phyloP scores from a whole-genome alignment of 495 filamentous ascomycete genomes.

The Monascus purpureus region DNA sequence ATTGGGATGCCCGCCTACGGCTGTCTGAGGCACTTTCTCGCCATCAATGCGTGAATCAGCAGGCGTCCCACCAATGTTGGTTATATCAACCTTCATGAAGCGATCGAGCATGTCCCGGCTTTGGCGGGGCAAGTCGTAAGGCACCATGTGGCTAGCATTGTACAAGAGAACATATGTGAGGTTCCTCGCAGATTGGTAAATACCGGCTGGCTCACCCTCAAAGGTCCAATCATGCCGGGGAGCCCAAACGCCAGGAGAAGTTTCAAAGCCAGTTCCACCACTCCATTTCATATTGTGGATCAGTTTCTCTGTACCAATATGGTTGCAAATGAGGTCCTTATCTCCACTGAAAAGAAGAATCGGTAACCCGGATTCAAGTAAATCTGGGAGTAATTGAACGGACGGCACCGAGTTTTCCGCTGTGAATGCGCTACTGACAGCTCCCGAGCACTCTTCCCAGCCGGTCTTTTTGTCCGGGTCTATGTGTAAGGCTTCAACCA shows the following conservation, averaged over 20 bases:
- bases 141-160: slow-evolving; percentile 95
- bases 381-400: slow-evolving; percentile 57
- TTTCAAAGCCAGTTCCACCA: slow-evolving; percentile 78
- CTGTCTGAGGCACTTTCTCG: slow-evolving; percentile 68
- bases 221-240: slow-evolving; percentile 89
- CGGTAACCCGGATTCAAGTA: slow-evolving; percentile 57
- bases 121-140: slow-evolving; percentile 78
- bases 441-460: slow-evolving; percentile 81
- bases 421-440: slow-evolving; percentile 56
- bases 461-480: slow-evolving; percentile 66
- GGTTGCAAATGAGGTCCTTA: slow-evolving; percentile 92
- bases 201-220: slow-evolving; percentile 76
- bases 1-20: slow-evolving; percentile 79
- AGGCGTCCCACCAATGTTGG: slow-evolving; percentile 72
- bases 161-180: slow-evolving; percentile 92
- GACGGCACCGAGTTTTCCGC: slow-evolving; percentile 56
- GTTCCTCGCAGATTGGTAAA: slow-evolving; percentile 89
- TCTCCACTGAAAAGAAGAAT: slow-evolving; percentile 85
- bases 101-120: slow-evolving; percentile 94
- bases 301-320: slow-evolving; percentile 81
- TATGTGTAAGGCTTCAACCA: slow-evolving; percentile 67
- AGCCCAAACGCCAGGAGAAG: slow-evolving; percentile 80
- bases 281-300: slow-evolving; percentile 91
- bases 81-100: slow-evolving; percentile 89
- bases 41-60: slow-evolving; percentile 81